phyloP scores from a whole-genome alignment of 169 alveolate species.

The Plasmodium coatneyi region DNA sequence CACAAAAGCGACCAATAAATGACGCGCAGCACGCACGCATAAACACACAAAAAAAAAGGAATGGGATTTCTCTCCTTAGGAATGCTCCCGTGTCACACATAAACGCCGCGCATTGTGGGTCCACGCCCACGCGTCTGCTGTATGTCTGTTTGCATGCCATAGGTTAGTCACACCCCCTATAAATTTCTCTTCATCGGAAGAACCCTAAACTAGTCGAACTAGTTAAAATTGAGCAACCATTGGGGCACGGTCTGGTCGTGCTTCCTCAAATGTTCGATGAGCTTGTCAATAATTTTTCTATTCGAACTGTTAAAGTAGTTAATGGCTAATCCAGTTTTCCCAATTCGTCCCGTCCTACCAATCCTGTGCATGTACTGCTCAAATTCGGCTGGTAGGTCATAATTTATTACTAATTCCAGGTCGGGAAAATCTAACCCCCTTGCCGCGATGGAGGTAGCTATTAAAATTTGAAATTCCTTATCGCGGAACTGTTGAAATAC shows the following conservation, averaged over 20 bases:
- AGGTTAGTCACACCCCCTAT: not conserved
- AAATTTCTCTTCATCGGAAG: not conserved
- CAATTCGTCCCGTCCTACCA: constrained; percentile 99
- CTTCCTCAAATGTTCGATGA: constrained; percentile 84
- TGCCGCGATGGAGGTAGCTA: constrained; percentile 99
- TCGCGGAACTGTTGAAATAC: constrained; percentile 31
- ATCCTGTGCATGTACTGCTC: constrained; percentile 99
- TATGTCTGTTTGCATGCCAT: not conserved
- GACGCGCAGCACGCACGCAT: not conserved
- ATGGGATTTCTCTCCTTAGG: not conserved
- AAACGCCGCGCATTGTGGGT: not conserved
- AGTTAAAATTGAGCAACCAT: constrained; percentile 77
- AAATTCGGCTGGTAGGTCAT: constrained; percentile 97
- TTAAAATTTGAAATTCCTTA: constrained; percentile 88
- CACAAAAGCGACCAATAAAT: not conserved
- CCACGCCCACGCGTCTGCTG: not conserved
- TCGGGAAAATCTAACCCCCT: constrained; percentile 98
- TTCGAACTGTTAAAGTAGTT: constrained; percentile 92
- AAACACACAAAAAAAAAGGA: not conserved
- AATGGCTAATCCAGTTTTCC: constrained; percentile 96
- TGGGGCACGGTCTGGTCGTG: constrained; percentile 81
- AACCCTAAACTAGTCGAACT: not conserved
- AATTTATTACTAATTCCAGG: constrained; percentile 96
- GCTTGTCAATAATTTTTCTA: constrained; percentile 88
- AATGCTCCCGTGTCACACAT: not conserved